Evolutionary conservation across 2,329 filamentous ascomycete species (phyloP), one percentile per base, ranked within the genome.

Genomic region (Xylaria arbuscula): DNA sequence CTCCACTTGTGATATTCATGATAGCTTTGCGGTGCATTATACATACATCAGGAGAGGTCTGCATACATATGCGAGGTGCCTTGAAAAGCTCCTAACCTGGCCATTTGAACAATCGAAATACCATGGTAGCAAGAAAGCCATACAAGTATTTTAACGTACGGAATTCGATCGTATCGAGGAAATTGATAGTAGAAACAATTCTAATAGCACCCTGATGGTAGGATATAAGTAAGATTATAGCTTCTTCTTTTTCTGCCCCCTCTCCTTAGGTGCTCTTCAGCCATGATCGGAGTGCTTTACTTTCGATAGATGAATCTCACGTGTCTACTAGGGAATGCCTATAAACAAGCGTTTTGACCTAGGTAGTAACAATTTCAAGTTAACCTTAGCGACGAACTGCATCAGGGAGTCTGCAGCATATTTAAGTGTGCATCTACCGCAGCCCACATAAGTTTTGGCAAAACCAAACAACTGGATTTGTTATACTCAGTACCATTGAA

Each of bases 81-180:
- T 19, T 45, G 54, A 45, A 32, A 19, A 45, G 42, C 19, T 15
- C 22, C 32, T 5, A 8, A 42, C 38, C 22, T 45, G 24, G 38
- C 15, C 10, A 42, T 38, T 45, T 57, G 45, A 32, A 28, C 28
- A 57, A 42, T 57, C 38, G 45, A 57, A n/a, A n/a, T 22, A 32
- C 17, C 24, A 51, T 24, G 32, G 24, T 9, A 32, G 11, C 19
- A 51, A 45, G 40, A 45, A 17, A 28, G 2, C 28, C 28, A 3
- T 5, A 28, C 3, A 28, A 19, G 51, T 11, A 19, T 19, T 8
- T 19, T 15, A 11, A 19, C 13, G 1, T 24, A 15, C 19, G 36
- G 19, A 22, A 36, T 10, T 9, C 6, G 13, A 38, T 38, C 36
- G 51, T 36, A 54, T 36, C 3, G 36, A 1, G 36, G 8, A 54